Evolutionary conservation across 2,329 filamentous ascomycete genomes (phyloP), one percentile per base, ranked within the genome.

Genomic region (Pseudomassariella vexata): DNA sequence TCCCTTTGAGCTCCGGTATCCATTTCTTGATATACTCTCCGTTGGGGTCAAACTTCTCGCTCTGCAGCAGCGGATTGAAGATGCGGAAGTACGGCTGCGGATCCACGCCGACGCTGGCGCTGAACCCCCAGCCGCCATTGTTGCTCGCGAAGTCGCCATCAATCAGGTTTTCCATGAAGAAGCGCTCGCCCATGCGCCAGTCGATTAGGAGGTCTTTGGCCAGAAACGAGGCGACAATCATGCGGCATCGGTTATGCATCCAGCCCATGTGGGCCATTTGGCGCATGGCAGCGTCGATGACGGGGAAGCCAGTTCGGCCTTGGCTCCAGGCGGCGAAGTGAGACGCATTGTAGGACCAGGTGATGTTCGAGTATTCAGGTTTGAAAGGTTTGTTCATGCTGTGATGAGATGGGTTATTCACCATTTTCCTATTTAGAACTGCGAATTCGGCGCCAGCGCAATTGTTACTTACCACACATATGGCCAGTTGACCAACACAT

Each of bases 81-180:
- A 95, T 84, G 6, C 87, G 73, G 42, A 95, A 95, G 53, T 94
- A 95, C 0, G 88, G 87, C 57, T 94, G 85, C 2, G 86, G 84
- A 55, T 94, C 86, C 6, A 88, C 84, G 2, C 85, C 59, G 12
- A 65, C 60, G 7, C 53, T 57, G 3, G 60, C 59, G 19, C 56
- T 51, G 37, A 64, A 66, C n/a, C 63, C 74, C 70, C 72, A 76
- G 4, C 73, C 73, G 18, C 72, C 69, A 40, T 85, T 87, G 54
- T 90, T 90, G 36, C 75, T 82, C 0, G 82, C 82, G 50, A 89
- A 86, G 51, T 89, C 85, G 11, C 84, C 83, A 47, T 90, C 85
- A 35, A 89, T 73, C 6, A 88, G 65, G 41, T 83, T 67, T 50
- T 85, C 78, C 84, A 92, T 92, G 56, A 94, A 94, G 52, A 80